phyloP scores from a whole-genome alignment of 192 early-diverging fungal genomes.

The Coemansia sp. region DNA sequence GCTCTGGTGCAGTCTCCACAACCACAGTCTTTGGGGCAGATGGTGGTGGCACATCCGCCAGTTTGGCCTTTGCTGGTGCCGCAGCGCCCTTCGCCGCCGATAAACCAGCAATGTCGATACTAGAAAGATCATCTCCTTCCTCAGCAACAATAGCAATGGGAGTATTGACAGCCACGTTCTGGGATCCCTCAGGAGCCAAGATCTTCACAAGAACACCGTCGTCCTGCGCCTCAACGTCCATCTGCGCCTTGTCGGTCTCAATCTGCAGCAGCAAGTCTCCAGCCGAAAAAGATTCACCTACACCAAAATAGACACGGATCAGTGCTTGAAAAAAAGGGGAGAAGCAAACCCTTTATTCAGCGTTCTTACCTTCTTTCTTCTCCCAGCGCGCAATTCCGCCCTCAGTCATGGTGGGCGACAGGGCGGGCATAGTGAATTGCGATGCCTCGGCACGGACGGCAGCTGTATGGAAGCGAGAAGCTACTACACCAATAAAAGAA shows the following conservation, averaged over 20 bases:
- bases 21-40: constrained; percentile 3
- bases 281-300: constrained; percentile 79
- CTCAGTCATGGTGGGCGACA: constrained; percentile 98
- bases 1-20: constrained; percentile 19
- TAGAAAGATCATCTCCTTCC: constrained; percentile 80
- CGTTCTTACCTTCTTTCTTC: constrained; percentile 67
- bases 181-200: constrained; percentile 61
- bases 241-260: constrained; percentile 99
- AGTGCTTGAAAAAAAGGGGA: neutral
- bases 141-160: constrained; percentile 84
- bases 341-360: neutral
- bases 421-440: constrained; percentile 89
- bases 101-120: constrained; percentile 67
- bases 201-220: constrained; percentile 96
- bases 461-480: constrained; percentile 67
- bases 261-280: constrained; percentile 94
- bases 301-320: neutral
- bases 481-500: constrained; percentile 53
- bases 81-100: neutral
- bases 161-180: constrained; percentile 73
- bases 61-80: neutral
- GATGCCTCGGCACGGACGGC: constrained; percentile 26
- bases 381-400: constrained; percentile 92
- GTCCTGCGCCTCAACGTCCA: constrained; percentile 99
- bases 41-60: neutral